Conservation (phyloP, 305 asterid genomes). For the Solanum aculeatissimum region DNA sequence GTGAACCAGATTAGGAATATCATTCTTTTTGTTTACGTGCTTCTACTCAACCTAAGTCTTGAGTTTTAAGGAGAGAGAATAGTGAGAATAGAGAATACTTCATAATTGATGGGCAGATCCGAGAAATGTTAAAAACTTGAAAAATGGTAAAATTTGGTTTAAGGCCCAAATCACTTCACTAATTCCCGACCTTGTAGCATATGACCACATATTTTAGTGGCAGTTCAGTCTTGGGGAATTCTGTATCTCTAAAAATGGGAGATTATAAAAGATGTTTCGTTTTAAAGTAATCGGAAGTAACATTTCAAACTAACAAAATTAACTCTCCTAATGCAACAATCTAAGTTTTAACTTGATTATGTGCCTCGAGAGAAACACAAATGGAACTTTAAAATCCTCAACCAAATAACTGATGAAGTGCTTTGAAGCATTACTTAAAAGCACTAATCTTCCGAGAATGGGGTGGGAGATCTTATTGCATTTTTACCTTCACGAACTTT, state of each 20-base stretch:
- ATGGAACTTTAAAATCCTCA: background rate
- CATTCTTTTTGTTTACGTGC: background rate
- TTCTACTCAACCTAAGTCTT: background rate
- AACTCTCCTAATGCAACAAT: background rate
- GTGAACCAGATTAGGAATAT: background rate
- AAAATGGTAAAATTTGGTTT: background rate
- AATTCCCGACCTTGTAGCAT: background rate
- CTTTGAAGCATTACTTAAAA: background rate
- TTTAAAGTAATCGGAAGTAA: background rate
- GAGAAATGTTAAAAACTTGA: background rate
- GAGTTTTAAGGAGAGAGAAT: background rate
- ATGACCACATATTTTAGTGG: background rate
- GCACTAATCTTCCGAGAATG: background rate
- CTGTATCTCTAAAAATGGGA: background rate
- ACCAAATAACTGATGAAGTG: background rate
- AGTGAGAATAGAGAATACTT: background rate
- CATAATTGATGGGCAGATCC: background rate
- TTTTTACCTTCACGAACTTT: background rate
- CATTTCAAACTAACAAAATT: background rate
- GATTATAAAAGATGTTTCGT: background rate
- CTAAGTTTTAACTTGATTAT: background rate
- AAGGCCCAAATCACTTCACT: background rate
- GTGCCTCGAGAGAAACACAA: background rate
- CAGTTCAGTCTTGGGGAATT: background rate
- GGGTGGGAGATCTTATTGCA: background rate